phyloP scores from a whole-genome alignment of 2,329 filamentous ascomycete species.

The Fusarium armeniacum region DNA sequence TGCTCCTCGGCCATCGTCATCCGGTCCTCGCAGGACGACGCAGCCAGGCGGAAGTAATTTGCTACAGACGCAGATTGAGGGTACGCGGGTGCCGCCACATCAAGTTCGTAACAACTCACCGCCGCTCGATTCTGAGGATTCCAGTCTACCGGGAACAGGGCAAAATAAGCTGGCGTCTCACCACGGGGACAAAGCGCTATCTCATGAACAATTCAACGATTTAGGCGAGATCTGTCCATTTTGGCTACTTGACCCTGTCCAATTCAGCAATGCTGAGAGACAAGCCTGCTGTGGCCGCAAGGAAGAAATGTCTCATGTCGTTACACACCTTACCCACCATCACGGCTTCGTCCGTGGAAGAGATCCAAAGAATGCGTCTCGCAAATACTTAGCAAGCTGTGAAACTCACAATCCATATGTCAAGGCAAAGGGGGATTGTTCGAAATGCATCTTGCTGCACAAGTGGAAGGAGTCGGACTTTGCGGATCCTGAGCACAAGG shows the following conservation, averaged over 20 bases:
- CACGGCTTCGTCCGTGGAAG: constrained; percentile 43
- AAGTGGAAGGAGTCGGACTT: constrained; percentile 32
- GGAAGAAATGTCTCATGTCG: constrained; percentile 43
- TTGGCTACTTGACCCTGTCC: constrained; percentile 20
- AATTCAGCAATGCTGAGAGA: constrained; percentile 25
- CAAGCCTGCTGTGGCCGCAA: constrained; percentile 35
- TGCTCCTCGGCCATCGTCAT: constrained; percentile 4
- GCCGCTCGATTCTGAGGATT: background rate
- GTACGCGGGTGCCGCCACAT: background rate
- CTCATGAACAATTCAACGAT: constrained; percentile 16
- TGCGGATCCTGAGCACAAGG: constrained; percentile 24
- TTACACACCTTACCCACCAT: constrained; percentile 41
- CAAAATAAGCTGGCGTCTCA: background rate
- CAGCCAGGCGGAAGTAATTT: background rate
- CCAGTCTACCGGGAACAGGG: background rate
- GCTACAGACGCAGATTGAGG: background rate
- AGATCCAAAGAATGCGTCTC: constrained; percentile 29
- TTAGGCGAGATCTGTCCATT: constrained; percentile 36
- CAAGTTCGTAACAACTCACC: background rate
- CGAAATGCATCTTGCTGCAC: constrained; percentile 30
- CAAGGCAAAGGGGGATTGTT: constrained; percentile 40
- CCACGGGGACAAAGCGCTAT: constrained; percentile 2
- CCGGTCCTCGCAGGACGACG: background rate
- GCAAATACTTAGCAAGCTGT: constrained; percentile 40
- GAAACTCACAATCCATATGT: constrained; percentile 5